Conservation (phyloP, 805 yeast species). For the Zygosaccharomyces siamensis region DNA sequence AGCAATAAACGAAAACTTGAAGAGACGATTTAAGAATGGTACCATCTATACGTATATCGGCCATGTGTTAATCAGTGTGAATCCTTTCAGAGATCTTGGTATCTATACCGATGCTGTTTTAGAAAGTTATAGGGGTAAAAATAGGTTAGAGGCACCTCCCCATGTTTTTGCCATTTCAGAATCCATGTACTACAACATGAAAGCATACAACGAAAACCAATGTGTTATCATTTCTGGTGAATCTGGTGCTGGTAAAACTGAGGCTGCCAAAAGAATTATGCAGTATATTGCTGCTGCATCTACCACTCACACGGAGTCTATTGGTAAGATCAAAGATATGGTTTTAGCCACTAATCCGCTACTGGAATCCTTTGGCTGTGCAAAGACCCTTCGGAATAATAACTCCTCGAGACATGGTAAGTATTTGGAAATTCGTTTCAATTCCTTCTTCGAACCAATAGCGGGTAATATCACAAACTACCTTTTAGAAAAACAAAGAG, state of each 20-base stretch:
- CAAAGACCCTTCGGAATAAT: slow-evolving; percentile 94
- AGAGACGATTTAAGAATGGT: slow-evolving; percentile 83
- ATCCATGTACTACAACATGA: slow-evolving; percentile 91
- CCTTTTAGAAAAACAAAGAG: slow-evolving; percentile 89
- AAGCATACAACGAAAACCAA: slow-evolving; percentile 89
- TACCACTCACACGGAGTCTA: slow-evolving; percentile 55
- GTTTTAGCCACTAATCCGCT: slow-evolving; percentile 96
- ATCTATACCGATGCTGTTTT: slow-evolving; percentile 81
- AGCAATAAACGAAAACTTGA: slow-evolving; percentile 84
- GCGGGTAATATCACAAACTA: slow-evolving; percentile 96
- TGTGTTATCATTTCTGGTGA: slow-evolving; percentile 98
- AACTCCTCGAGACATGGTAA: slow-evolving; percentile 97
- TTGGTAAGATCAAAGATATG: slow-evolving; percentile 90
- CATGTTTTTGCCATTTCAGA: slow-evolving; percentile 98
- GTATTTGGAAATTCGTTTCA: slow-evolving; percentile 86
- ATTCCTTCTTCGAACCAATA: slow-evolving; percentile 76
- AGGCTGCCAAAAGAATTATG: slow-evolving; percentile 97
- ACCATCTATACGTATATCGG: slow-evolving; percentile 91
- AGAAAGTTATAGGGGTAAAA: slow-evolving; percentile 79
- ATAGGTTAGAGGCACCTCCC: slow-evolving; percentile 94
- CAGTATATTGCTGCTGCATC: slow-evolving; percentile 91
- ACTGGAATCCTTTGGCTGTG: slow-evolving; percentile 98
- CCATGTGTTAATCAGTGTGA: slow-evolving; percentile 90
- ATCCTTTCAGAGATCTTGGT: slow-evolving; percentile 94
- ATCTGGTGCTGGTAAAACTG: slow-evolving; percentile 97